These are phyloP conservation scores for Leccinum pallidistipes DNA, from an alignment of 1,284 basidiomycete genomes.

Conservation along the genomic window DNA sequence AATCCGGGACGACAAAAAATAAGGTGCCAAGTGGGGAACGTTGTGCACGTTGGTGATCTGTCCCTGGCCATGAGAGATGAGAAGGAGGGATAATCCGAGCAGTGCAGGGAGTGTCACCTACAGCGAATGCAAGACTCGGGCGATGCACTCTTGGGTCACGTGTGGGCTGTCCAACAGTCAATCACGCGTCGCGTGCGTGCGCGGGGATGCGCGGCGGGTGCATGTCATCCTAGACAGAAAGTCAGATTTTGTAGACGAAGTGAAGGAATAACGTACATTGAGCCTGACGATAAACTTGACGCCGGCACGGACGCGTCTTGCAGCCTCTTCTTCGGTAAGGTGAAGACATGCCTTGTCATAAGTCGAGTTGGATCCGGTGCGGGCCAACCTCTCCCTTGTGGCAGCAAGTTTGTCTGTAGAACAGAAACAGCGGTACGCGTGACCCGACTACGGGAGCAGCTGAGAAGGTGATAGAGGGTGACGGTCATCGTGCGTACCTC, in stretches of 20 bases:
- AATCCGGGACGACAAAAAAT: slow-evolving; percentile 75
- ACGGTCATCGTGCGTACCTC: slow-evolving; percentile 45
- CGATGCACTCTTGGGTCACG: slow-evolving; percentile 54
- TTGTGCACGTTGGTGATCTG: slow-evolving; percentile 70
- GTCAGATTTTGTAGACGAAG: slow-evolving; percentile 10
- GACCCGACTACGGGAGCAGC: slow-evolving; percentile 55
- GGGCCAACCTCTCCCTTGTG: slow-evolving; percentile 68
- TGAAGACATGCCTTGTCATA: slow-evolving; percentile 89
- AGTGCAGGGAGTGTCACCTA: slow-evolving; percentile 40
- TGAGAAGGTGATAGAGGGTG: not conserved
- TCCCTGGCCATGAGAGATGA: slow-evolving; percentile 47
- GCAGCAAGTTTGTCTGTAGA: slow-evolving; percentile 64
- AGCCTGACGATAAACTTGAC: slow-evolving; percentile 84
- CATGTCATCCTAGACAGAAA: slow-evolving; percentile 47
- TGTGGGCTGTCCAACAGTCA: slow-evolving; percentile 39
- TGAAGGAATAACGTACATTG: slow-evolving; percentile 56
- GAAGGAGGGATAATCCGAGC: not conserved
- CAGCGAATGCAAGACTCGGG: slow-evolving; percentile 54
- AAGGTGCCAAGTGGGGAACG: slow-evolving; percentile 64
- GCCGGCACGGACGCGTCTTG: slow-evolving; percentile 69
- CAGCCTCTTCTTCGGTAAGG: slow-evolving; percentile 83
- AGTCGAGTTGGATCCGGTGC: slow-evolving; percentile 69
- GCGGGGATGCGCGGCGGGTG: slow-evolving; percentile 45
- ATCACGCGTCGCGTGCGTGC: not conserved
- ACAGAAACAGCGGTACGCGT: slow-evolving; percentile 97